Percentiles rank a stretch among this genome's conserved stretches.
These are phyloP conservation scores for Huntiella moniliformis DNA, from an alignment of 2,329 filamentous ascomycete genomes.

Conservation along the genomic window DNA sequence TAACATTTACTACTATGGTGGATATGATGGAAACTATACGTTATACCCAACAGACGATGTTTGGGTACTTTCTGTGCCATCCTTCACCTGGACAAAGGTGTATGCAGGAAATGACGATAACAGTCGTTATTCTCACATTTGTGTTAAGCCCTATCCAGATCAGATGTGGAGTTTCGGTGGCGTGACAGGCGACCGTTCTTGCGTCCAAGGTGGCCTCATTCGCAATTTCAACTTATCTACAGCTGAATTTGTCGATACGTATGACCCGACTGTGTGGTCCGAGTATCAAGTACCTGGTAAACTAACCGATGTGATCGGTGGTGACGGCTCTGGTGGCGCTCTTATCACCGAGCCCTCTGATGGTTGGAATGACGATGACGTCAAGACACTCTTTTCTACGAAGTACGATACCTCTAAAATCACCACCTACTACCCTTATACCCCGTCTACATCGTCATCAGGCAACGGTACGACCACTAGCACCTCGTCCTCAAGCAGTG, in stretches of 20 bases:
- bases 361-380: conserved; percentile 30
- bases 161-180: conserved; percentile 69
- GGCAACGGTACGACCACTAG: neutral
- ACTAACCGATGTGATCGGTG: conserved; percentile 49
- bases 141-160: conserved; percentile 55
- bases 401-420: conserved; percentile 39
- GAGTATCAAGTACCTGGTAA: conserved; percentile 51
- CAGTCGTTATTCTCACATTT: conserved; percentile 55
- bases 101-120: conserved; percentile 27
- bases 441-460: conserved; percentile 7
- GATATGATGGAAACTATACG: conserved; percentile 32
- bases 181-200: conserved; percentile 25
- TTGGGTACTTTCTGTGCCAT: conserved; percentile 64
- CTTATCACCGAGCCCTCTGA: conserved; percentile 45
- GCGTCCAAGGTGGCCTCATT: conserved; percentile 33
- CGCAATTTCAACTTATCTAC: conserved; percentile 56
- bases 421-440: conserved; percentile 42
- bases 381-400: conserved; percentile 34
- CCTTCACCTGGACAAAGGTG: conserved; percentile 56
- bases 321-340: conserved; percentile 46
- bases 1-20: conserved; percentile 74
- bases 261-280: conserved; percentile 42
- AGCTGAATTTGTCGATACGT: conserved; percentile 49
- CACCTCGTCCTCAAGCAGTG: neutral
- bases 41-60: conserved; percentile 42